phyloP scores from a whole-genome alignment of 805 yeast species.

The Tetrapisispora namnaoensis region DNA sequence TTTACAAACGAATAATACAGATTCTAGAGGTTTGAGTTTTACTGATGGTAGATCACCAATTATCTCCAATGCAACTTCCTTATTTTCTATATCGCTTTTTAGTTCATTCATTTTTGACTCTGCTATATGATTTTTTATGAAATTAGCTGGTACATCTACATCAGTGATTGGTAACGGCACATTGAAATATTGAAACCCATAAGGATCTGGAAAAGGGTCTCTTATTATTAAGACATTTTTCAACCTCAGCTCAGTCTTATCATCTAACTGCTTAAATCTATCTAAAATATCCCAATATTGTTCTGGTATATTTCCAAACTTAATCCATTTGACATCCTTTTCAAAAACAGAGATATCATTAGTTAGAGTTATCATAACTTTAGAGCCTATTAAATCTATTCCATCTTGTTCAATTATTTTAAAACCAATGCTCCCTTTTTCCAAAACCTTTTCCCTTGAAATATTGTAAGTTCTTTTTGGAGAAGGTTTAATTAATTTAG shows the following conservation, averaged over 20 bases:
- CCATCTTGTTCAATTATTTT: neutral
- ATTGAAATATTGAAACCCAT: neutral
- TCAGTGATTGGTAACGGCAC: neutral
- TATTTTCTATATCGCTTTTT: neutral
- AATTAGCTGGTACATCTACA: neutral
- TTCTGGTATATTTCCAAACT: neutral
- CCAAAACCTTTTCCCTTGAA: neutral
- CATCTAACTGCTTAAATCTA: neutral
- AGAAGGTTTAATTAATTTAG: neutral
- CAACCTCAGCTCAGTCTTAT: neutral
- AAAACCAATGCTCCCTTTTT: neutral
- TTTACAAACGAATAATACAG: conserved; percentile 3
- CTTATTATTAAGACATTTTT: neutral
- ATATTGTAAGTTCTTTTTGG: too few relatives aligned
- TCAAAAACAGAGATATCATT: neutral
- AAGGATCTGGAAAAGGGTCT: conserved; percentile 4
- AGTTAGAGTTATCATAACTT: neutral
- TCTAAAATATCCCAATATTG: neutral
- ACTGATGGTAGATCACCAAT: neutral
- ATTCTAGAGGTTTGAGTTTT: neutral
- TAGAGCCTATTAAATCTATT: neutral
- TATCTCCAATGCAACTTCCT: conserved; percentile 1
- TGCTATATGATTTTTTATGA: neutral
- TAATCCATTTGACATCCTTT: neutral
- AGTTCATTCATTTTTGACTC: neutral